phyloP scores from a whole-genome alignment of 2,329 filamentous ascomycete species.

The Cladosporium sphaerospermum region DNA sequence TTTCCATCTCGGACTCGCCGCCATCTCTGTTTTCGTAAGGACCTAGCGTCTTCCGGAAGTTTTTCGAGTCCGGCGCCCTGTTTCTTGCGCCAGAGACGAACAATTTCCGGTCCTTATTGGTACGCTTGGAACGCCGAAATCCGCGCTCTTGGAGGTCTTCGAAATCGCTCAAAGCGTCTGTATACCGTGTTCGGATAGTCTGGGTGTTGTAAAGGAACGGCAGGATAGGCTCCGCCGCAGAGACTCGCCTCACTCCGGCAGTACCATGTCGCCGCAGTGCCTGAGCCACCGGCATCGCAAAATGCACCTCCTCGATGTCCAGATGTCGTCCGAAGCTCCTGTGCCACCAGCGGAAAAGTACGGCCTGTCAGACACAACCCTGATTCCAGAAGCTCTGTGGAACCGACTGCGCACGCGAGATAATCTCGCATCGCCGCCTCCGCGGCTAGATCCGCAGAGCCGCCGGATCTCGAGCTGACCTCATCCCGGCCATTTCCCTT shows the following conservation, averaged over 20 bases:
- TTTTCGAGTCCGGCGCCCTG: neutral
- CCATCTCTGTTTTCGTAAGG: neutral
- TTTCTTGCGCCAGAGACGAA: neutral
- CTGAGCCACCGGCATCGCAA: neutral
- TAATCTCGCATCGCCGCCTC: neutral
- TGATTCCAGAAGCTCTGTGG: neutral
- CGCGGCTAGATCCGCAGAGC: slow-evolving; percentile 6
- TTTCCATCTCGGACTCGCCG: neutral
- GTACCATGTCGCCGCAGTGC: neutral
- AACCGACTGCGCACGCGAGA: neutral
- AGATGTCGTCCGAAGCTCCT: too few relatives aligned
- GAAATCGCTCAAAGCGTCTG: slow-evolving; percentile 4
- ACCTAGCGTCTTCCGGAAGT: neutral
- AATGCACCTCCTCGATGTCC: too few relatives aligned
- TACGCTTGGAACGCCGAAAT: neutral
- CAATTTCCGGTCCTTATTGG: too few relatives aligned
- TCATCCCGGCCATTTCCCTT: neutral
- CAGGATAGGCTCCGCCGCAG: slow-evolving; percentile 5
- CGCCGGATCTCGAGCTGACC: neutral
- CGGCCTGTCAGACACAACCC: neutral
- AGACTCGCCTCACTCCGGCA: neutral
- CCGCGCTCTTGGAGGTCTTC: neutral
- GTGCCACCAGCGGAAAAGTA: too few relatives aligned
- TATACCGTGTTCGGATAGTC: slow-evolving; percentile 1
- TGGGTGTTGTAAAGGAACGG: slow-evolving; percentile 10